phyloP scores from a whole-genome alignment of 2,329 filamentous ascomycete genomes.

The Penicillium oxalicum region DNA sequence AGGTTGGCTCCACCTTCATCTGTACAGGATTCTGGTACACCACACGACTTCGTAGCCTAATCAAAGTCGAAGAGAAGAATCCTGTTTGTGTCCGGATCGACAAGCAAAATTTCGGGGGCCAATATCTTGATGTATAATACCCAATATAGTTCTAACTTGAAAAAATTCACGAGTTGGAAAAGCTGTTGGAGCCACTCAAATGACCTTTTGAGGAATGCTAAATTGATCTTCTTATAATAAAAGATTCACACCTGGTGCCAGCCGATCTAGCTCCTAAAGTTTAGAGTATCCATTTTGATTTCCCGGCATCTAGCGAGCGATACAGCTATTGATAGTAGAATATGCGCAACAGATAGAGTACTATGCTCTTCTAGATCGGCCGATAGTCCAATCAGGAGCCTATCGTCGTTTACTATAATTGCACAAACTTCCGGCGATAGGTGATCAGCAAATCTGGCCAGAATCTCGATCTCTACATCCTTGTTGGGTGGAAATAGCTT shows the following conservation, averaged over 20 bases:
- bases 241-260: conserved; percentile 15
- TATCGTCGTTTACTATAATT: conserved; percentile 16
- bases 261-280: conserved; percentile 14
- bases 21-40: no score
- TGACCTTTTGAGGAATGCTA: conserved; percentile 9
- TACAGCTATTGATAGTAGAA: conserved; percentile 10
- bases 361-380: conserved; percentile 17
- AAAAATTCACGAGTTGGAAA: conserved; percentile 20
- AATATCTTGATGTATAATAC: conserved; percentile 31
- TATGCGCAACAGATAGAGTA: conserved; percentile 14
- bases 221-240: conserved; percentile 12
- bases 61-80: conserved; percentile 25
- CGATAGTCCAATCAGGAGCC: conserved; percentile 17
- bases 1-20: no score
- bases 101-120: conserved; percentile 25
- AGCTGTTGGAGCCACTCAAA: conserved; percentile 24
- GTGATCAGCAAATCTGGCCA: conserved; percentile 16
- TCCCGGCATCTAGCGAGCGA: conserved; percentile 11
- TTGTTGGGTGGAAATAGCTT: conserved; percentile 18
- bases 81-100: conserved; percentile 18
- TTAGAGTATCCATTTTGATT: conserved; percentile 10
- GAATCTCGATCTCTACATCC: conserved; percentile 11
- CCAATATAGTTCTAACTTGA: conserved; percentile 15
- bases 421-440: conserved; percentile 15
- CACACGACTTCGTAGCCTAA: conserved; percentile 8